A percentile compares a stretch with the other conserved stretches of the same genome.
Conservation (phyloP, 2,329 filamentous ascomycete genomes). For the Helminthosporium solani region DNA sequence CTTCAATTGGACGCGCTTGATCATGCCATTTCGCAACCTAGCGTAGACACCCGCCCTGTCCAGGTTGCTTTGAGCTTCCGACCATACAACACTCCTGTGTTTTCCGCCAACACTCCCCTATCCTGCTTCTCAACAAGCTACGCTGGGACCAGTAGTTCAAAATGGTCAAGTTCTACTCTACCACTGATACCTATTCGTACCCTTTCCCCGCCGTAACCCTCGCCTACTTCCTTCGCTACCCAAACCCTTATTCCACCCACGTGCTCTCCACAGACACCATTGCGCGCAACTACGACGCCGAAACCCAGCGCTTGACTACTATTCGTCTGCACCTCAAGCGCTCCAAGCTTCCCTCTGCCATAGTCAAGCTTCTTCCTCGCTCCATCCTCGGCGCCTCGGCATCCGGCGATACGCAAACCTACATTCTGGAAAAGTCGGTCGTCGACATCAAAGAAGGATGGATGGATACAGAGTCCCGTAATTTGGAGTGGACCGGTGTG, state of each 20-base stretch:
- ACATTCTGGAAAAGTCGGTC: slow-evolving; percentile 76
- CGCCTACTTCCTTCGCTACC: slow-evolving; percentile 87
- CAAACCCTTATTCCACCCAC: slow-evolving; percentile 80
- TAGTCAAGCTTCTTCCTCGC: slow-evolving; percentile 73
- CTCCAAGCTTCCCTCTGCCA: slow-evolving; percentile 71
- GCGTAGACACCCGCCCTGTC: slow-evolving; percentile 25
- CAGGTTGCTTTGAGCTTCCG: slow-evolving; percentile 19
- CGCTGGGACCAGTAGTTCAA: background rate
- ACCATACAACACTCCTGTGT: slow-evolving; percentile 2
- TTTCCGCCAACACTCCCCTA: slow-evolving; percentile 2
- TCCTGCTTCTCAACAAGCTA: background rate
- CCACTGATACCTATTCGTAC: slow-evolving; percentile 72
- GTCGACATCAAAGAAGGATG: slow-evolving; percentile 78
- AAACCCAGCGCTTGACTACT: slow-evolving; percentile 73
- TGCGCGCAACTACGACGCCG: slow-evolving; percentile 68
- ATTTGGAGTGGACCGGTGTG: slow-evolving; percentile 80
- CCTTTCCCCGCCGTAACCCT: slow-evolving; percentile 83
- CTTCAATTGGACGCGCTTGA: slow-evolving; percentile 28
- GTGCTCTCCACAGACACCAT: slow-evolving; percentile 84
- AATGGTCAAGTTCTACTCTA: slow-evolving; percentile 57
- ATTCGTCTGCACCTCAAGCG: slow-evolving; percentile 80
- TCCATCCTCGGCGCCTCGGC: slow-evolving; percentile 63
- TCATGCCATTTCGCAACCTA: slow-evolving; percentile 27
- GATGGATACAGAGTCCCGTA: slow-evolving; percentile 80
- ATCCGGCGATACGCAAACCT: slow-evolving; percentile 68